Evolutionary conservation across 2,329 filamentous ascomycete genomes (phyloP).

Genomic region (Chaetomium sp.): DNA sequence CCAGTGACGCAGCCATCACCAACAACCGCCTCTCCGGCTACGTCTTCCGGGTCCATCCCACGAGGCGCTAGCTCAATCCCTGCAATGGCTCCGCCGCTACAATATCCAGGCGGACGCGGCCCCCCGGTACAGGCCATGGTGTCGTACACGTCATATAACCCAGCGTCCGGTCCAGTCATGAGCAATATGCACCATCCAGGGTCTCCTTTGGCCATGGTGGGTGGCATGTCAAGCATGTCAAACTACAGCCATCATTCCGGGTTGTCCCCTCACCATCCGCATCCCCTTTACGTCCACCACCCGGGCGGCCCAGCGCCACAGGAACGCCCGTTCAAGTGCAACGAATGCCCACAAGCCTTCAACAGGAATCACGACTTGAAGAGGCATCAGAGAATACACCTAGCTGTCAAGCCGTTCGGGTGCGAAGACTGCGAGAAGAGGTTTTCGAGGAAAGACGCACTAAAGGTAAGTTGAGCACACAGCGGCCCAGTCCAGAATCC

Average conservation of each 20-base stretch:
- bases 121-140: conserved; percentile 21
- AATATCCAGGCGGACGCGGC: conserved; percentile 41
- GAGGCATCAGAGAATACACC: conserved; percentile 90
- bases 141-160: conserved; percentile 40
- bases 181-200: conserved; percentile 37
- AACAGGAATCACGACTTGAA: conserved; percentile 97
- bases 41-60: conserved; percentile 17
- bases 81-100: conserved; percentile 38
- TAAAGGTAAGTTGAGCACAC: conserved; percentile 63
- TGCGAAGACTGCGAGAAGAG: conserved; percentile 92
- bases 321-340: conserved; percentile 85
- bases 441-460: conserved; percentile 92
- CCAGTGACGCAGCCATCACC: conserved; percentile 25
- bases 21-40: conserved; percentile 18
- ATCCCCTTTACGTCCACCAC: conserved; percentile 62
- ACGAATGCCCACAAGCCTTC: conserved; percentile 89
- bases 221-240: conserved; percentile 39
- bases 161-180: conserved; percentile 41
- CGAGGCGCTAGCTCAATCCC: conserved; percentile 28
- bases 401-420: conserved; percentile 93
- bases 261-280: conserved; percentile 35
- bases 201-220: conserved; percentile 62
- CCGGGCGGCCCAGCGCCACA: conserved; percentile 47
- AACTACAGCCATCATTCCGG: conserved; percentile 23
- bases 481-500: background rate